phyloP scores from a whole-genome alignment of 768 basidiomycete genomes.

The Strobilomyces confusus region DNA sequence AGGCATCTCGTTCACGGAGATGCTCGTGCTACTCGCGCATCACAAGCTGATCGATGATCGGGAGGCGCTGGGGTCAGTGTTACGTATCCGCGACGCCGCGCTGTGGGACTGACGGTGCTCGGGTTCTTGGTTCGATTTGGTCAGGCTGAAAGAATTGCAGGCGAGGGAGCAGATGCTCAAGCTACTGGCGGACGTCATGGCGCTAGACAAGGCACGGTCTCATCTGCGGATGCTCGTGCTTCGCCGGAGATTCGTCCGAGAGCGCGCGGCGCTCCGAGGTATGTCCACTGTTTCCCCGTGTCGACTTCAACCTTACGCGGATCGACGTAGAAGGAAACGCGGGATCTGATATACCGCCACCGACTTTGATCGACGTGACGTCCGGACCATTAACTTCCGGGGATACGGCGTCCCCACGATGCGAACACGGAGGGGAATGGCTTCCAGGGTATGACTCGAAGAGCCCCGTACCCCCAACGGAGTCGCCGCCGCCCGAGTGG shows the following conservation, averaged over 20 bases:
- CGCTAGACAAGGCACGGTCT: conserved; percentile 79
- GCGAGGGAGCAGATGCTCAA: conserved; percentile 70
- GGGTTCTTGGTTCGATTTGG: not conserved
- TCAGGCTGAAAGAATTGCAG: conserved; percentile 83
- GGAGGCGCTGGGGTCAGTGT: conserved; percentile 72
- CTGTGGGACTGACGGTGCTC: not conserved
- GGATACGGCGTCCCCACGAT: conserved; percentile 48
- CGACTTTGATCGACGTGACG: conserved; percentile 49
- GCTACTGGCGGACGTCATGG: conserved; percentile 77
- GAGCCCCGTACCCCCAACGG: too few species aligned
- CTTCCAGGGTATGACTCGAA: too few species aligned
- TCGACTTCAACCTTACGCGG: not conserved
- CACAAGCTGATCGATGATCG: conserved; percentile 89
- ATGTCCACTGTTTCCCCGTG: conserved; percentile 22
- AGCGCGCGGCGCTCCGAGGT: conserved; percentile 34
- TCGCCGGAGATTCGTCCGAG: conserved; percentile 61
- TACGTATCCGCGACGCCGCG: not conserved
- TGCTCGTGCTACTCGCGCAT: conserved; percentile 84
- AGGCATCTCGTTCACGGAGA: conserved; percentile 88
- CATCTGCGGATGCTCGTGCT: conserved; percentile 67
- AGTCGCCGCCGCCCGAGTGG: too few species aligned
- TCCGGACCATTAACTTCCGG: conserved; percentile 33
- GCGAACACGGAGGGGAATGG: not conserved
- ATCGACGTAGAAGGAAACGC: not conserved
- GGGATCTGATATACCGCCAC: conserved; percentile 27